Base-by-base conservation (phyloP, 352 stramenopile species). In the Phytopythium sindhum region DNA sequence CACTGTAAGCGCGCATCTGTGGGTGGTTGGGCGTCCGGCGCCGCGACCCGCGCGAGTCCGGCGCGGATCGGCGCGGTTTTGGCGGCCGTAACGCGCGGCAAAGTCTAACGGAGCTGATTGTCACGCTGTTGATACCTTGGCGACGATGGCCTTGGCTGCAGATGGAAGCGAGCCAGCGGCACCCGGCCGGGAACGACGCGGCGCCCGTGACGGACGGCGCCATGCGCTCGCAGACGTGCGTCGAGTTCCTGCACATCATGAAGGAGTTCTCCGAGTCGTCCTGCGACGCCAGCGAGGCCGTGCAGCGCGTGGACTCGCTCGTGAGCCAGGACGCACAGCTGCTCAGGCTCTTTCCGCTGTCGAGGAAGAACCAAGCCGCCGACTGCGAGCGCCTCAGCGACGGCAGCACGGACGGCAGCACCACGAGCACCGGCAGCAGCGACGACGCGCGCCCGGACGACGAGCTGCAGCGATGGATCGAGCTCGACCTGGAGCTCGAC, bases 181-280 rank as follows among this genome's bases (percentile, higher is more conserved):
- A 28, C n/a, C 52, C 39, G 31, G 59, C 57, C 51, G 65, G 39
- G 33, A 64, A 29, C 41, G 52, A 29, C 54, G 61, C 26, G 23
- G 41, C 41, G 39, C 28, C 39, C 24, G 47, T 45, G 47, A 56
- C 39, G 37, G 65, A 66, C 26, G 55, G 44, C 33, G 68, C 75
- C 59, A 79, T 84, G 72, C 75, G 70, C 56, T 85, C 74, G 57
- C 73, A 84, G 60, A 84, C 74, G 50, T 85, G 78, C 60, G 70
- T 83, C 35, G 80, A 84, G 65, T 89, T 89, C 63, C 66, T 89
- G 69, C 76, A 84, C 68, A 89, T 89, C 62, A 89, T 89, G 80
- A 86, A 86, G 56, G 80, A 89, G 66, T 89, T 88, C 61, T 84
- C 74, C 15, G 75, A 87, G 66, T 83, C 73, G 54, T 88, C 78